Conservation (phyloP, 257 asterid genomes). For the Solanum pinnatisectum region DNA sequence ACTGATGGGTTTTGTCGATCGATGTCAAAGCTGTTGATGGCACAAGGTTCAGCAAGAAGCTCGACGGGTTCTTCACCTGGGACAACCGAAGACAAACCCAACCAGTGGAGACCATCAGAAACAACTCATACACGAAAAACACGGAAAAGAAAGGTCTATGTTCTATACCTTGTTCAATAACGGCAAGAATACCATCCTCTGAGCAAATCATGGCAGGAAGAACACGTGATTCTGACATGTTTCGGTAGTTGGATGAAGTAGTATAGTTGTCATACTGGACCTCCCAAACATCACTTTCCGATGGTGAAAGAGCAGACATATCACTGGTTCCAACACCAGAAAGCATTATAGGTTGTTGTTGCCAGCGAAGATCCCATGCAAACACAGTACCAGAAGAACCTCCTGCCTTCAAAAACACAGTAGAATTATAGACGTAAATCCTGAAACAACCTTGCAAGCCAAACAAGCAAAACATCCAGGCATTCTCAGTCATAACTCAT, state of each 20-base stretch:
- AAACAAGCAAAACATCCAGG: background rate
- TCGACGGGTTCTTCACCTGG: constrained; percentile 71
- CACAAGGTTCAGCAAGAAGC: constrained; percentile 84
- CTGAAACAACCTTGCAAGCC: background rate
- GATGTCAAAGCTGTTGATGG: constrained; percentile 89
- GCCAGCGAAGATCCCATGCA: constrained; percentile 95
- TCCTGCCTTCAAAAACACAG: constrained; percentile 66
- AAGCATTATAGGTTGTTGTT: constrained; percentile 56
- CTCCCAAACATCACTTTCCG: constrained; percentile 91
- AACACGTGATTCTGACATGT: constrained; percentile 49
- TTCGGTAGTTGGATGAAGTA: constrained; percentile 45
- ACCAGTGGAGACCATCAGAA: constrained; percentile 7
- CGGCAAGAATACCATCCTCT: constrained; percentile 89
- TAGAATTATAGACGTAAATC: constrained; percentile 1
- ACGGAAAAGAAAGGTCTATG: background rate
- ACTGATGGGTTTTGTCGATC: constrained; percentile 78
- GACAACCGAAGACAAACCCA: background rate
- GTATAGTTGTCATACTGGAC: constrained; percentile 74
- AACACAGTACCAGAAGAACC: constrained; percentile 88
- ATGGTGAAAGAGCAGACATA: constrained; percentile 30
- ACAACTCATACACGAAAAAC: background rate
- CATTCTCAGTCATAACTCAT: background rate
- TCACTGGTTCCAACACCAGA: constrained; percentile 40
- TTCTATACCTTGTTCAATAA: constrained; percentile 62
- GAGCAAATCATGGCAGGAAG: constrained; percentile 94